phyloP scores from a whole-genome alignment of 352 stramenopile genomes.

The Blastocystis sp. region DNA sequence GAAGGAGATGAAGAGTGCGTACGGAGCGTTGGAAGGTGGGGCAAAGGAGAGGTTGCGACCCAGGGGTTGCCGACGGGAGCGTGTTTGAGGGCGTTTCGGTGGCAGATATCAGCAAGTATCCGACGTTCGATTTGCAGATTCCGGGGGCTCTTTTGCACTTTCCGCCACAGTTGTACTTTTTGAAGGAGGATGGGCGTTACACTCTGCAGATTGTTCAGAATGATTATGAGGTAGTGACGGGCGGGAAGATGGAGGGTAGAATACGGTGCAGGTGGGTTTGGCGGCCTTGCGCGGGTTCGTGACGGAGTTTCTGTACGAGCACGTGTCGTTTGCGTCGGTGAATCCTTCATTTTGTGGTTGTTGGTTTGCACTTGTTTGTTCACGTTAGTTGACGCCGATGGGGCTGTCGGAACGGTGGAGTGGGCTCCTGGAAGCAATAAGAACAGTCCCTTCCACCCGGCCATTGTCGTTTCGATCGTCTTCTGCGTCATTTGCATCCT shows the following conservation, averaged over 20 bases:
- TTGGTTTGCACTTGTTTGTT: neutral
- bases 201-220: slow-evolving; percentile 13
- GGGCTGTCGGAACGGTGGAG: neutral
- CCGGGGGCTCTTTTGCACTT: neutral
- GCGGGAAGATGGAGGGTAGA: neutral
- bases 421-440: neutral
- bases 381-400: neutral
- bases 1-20: neutral
- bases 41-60: neutral
- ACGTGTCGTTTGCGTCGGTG: neutral
- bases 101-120: neutral
- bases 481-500: neutral
- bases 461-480: neutral
- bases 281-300: neutral
- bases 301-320: neutral
- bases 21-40: neutral
- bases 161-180: neutral
- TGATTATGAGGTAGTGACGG: neutral
- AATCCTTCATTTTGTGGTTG: neutral
- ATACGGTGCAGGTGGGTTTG: slow-evolving; percentile 10
- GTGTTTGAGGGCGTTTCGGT: neutral
- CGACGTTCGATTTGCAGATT: slow-evolving; percentile 29
- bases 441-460: neutral
- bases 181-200: neutral
- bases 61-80: neutral